These are phyloP conservation scores for Fusarium nisikadoi DNA, from an alignment of 2,329 filamentous ascomycete species.

Conservation along the genomic window DNA sequence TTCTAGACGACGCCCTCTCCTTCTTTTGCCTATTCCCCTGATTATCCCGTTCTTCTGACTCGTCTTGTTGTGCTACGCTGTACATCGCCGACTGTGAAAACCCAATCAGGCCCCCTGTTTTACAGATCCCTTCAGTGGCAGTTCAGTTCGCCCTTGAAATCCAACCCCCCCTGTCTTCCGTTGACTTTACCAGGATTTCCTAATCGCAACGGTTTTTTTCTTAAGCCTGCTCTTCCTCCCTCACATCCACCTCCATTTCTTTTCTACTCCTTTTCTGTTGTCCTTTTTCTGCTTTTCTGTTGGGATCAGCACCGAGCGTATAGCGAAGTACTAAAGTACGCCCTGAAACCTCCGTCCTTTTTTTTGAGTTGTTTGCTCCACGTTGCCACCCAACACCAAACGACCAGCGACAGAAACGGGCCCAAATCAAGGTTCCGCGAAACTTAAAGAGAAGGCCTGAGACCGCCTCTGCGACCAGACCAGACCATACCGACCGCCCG, in stretches of 20 bases:
- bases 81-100: neutral
- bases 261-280: slow-evolving; percentile 1
- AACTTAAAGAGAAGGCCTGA: slow-evolving; percentile 9
- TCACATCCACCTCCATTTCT: slow-evolving; percentile 18
- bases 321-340: neutral
- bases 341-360: neutral
- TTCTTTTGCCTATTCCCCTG: slow-evolving; percentile 21
- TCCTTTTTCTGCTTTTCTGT: neutral
- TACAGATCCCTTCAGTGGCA: slow-evolving; percentile 19
- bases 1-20: slow-evolving; percentile 10
- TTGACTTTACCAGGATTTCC: slow-evolving; percentile 36
- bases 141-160: slow-evolving; percentile 21
- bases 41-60: slow-evolving; percentile 31
- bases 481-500: neutral
- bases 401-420: slow-evolving; percentile 2
- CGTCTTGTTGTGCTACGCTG: slow-evolving; percentile 13
- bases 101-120: slow-evolving; percentile 12
- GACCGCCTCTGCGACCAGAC: slow-evolving; percentile 26
- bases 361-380: neutral
- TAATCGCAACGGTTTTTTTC: slow-evolving; percentile 32
- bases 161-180: slow-evolving; percentile 23
- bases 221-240: slow-evolving; percentile 7
- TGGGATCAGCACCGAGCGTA: slow-evolving; percentile 6
- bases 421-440: slow-evolving; percentile 16
- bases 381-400: slow-evolving; percentile 14